phyloP scores from a whole-genome alignment of 306 rosid genomes.

The Sindora glabra region DNA sequence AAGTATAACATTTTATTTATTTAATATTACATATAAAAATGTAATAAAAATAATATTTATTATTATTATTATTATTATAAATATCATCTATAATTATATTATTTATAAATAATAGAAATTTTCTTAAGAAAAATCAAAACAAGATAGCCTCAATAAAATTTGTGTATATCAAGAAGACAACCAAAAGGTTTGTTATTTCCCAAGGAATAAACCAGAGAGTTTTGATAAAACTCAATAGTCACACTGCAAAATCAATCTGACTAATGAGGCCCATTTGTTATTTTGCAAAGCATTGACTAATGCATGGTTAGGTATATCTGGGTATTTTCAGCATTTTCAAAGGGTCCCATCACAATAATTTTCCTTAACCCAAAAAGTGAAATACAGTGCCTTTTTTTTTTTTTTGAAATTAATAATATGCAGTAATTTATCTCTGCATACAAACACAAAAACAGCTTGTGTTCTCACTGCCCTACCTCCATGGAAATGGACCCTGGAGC shows the following conservation, averaged over 20 bases:
- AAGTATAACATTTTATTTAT: too few species aligned
- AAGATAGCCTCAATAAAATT: too few species aligned
- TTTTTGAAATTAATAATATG: constrained; percentile 21
- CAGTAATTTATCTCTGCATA: neutral
- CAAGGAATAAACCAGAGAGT: too few species aligned
- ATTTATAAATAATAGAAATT: too few species aligned
- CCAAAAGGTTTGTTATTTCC: too few species aligned
- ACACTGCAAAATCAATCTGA: constrained; percentile 19
- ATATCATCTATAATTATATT: too few species aligned
- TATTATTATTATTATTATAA: too few species aligned
- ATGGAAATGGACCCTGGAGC: constrained; percentile 40
- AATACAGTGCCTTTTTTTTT: constrained; percentile 30
- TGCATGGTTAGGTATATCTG: constrained; percentile 41
- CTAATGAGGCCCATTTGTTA: constrained; percentile 28
- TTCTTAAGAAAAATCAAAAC: too few species aligned
- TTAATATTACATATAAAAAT: too few species aligned
- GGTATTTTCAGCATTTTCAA: constrained; percentile 26
- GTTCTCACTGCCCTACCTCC: constrained; percentile 22
- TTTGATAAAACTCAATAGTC: too few species aligned
- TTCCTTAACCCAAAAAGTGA: constrained; percentile 9
- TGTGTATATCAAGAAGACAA: too few species aligned
- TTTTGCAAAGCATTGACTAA: constrained; percentile 29
- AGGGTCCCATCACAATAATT: constrained; percentile 33
- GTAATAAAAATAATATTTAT: too few species aligned
- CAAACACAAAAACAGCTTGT: constrained; percentile 12